Conservation (phyloP, 805 yeast species). For the Candida tibetensis region DNA sequence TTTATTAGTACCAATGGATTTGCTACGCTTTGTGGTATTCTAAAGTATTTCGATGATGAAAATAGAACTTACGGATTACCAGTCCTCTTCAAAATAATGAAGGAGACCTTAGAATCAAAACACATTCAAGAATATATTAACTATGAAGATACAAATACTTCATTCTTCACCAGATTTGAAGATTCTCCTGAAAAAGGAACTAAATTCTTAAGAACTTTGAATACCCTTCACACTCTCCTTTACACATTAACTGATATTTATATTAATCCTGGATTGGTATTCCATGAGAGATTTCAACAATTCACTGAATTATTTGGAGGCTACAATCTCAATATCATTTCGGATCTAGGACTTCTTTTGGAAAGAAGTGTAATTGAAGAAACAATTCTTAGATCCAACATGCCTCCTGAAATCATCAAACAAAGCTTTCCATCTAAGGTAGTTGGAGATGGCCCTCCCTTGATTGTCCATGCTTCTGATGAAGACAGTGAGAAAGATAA, state of each 20-base stretch:
- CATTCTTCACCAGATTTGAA: slow-evolving; percentile 37
- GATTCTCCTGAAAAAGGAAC: slow-evolving; percentile 29
- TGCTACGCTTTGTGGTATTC: slow-evolving; percentile 50
- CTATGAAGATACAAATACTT: slow-evolving; percentile 23
- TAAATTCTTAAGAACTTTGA: slow-evolving; percentile 31
- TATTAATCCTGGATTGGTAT: slow-evolving; percentile 50
- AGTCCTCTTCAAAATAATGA: slow-evolving; percentile 32
- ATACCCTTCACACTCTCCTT: slow-evolving; percentile 43
- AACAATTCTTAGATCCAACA: slow-evolving; percentile 42
- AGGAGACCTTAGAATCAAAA: slow-evolving; percentile 26
- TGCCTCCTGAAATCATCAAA: slow-evolving; percentile 48
- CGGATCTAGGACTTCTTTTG: slow-evolving; percentile 46
- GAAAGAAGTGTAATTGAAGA: slow-evolving; percentile 59
- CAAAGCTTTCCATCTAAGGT: slow-evolving; percentile 39
- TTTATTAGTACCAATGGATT: slow-evolving; percentile 54
- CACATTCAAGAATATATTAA: slow-evolving; percentile 28
- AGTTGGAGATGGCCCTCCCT: background rate
- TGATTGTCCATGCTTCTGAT: slow-evolving; percentile 10
- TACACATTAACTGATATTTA: slow-evolving; percentile 56
- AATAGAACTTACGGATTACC: slow-evolving; percentile 47
- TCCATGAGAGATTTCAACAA: slow-evolving; percentile 43
- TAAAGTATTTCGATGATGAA: slow-evolving; percentile 57
- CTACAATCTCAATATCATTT: slow-evolving; percentile 35
- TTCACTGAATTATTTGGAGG: slow-evolving; percentile 41
- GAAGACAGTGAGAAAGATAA: slow-evolving; percentile 39